Evolutionary conservation across 2,329 filamentous ascomycete species (phyloP), one percentile per base, ranked within the genome.

Genomic region (Didymosphaeria variabile): DNA sequence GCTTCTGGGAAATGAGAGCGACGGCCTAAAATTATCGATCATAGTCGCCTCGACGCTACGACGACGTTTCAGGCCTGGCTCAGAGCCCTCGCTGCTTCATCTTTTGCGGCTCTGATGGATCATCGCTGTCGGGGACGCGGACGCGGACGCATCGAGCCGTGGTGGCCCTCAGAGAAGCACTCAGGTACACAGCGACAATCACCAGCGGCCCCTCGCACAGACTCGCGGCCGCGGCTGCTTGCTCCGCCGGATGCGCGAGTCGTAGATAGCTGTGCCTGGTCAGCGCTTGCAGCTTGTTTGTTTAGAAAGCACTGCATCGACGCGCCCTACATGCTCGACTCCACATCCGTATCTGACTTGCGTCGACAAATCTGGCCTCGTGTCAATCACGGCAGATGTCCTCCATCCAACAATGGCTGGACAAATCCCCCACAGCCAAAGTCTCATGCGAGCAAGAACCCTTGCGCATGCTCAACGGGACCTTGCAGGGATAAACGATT

Each of bases 11-110:
- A 72, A 74, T 74, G 70, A 73, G 66, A 56, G 57, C 62, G 59
- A 60, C 60, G 59, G 64, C 61, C 72, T 70, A 72, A 70, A 71
- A 69, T 71, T 71, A 73, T 72, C 67, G 54, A 42, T 54, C 29
- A 55, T 29, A 46, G 38, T 53, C 38, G 49, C 47, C 56, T 44
- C 49, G 56, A 34, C 36, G 3, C 55, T 57, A 32, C 44, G 38
- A 55, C 36, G 38, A 15, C 42, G 60, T 61, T 61, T 64, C 57
- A 56, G 46, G 49, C 21, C 21, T 13, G 26, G 26, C 58, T 15
- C 26, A 56, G 44, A 5, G 49, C 23, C 26, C 15, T 56, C 54
- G 50, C 54, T 62, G 54, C 52, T 55, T 45, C 51, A 54, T 17
- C 3, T 21, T 17, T 21, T 46, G 26, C 58, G 58, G 55, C 45